These are phyloP conservation scores for Thermomyces lanuginosus DNA, from an alignment of 2,329 filamentous ascomycete species.

Conservation along the genomic window DNA sequence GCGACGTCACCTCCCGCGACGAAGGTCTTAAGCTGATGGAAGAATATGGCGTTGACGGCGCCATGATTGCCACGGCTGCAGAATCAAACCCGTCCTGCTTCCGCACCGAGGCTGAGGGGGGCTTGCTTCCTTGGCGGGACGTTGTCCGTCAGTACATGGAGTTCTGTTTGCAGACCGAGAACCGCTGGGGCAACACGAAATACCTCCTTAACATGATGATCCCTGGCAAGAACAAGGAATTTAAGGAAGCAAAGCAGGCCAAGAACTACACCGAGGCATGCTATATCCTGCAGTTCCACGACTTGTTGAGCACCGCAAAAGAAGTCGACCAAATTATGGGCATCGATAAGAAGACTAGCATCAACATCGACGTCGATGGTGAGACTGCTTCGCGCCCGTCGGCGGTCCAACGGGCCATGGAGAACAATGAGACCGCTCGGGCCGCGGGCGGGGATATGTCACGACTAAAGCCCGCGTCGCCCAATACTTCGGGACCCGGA, in stretches of 20 bases:
- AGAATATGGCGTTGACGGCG: conserved; percentile 77
- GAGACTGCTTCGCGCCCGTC: conserved; percentile 12
- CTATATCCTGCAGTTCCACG: conserved; percentile 45
- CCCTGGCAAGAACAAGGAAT: conserved; percentile 55
- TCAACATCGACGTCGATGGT: conserved; percentile 7
- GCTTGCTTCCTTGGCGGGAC: conserved; percentile 56
- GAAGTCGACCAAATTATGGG: conserved; percentile 46
- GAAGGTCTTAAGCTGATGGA: conserved; percentile 54
- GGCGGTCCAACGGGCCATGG: conserved; percentile 18
- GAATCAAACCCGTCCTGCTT: conserved; percentile 89
- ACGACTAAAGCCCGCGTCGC: conserved; percentile 12
- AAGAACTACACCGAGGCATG: conserved; percentile 60
- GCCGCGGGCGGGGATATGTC: conserved; percentile 15
- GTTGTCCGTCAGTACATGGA: conserved; percentile 62
- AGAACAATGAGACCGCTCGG: conserved; percentile 20
- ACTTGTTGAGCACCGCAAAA: conserved; percentile 47
- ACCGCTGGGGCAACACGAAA: conserved; percentile 85
- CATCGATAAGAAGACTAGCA: conserved; percentile 13
- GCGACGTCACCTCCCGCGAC: conserved; percentile 64
- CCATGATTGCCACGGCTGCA: conserved; percentile 90
- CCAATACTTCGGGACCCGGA: conserved; percentile 11
- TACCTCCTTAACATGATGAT: conserved; percentile 74
- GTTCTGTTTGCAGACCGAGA: conserved; percentile 58
- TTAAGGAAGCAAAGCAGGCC: conserved; percentile 44
- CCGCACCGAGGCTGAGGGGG: conserved; percentile 50